These are phyloP conservation scores for Neonectria faginata DNA, from an alignment of 2,329 filamentous ascomycete species.

Conservation along the genomic window DNA sequence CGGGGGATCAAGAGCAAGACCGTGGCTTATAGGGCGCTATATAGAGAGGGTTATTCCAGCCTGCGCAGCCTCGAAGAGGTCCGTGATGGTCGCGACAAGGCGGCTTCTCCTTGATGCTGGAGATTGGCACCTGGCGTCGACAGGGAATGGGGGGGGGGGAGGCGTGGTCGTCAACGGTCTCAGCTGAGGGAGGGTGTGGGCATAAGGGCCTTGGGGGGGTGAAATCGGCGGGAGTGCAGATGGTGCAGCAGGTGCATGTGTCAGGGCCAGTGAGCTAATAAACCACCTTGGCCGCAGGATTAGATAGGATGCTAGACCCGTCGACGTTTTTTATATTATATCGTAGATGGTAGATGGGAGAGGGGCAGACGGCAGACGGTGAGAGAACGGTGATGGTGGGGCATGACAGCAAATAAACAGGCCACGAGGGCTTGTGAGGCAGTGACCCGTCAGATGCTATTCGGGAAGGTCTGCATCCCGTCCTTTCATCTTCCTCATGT, in stretches of 20 bases:
- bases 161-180: constrained; percentile 8
- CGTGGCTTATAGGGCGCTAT: constrained; percentile 7
- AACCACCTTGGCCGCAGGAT: constrained; percentile 20
- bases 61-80: constrained; percentile 11
- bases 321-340: not conserved
- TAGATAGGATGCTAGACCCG: not conserved
- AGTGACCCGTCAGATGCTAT: constrained; percentile 10
- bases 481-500: constrained; percentile 28
- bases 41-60: constrained; percentile 11
- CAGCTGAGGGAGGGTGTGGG: constrained; percentile 1
- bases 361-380: constrained; percentile 1
- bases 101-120: not conserved
- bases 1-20: not conserved
- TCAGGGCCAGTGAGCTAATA: constrained; percentile 22
- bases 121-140: constrained; percentile 16
- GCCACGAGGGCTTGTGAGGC: constrained; percentile 3
- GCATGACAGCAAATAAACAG: constrained; percentile 1
- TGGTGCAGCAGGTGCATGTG: constrained; percentile 19
- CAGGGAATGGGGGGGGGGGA: constrained; percentile 4
- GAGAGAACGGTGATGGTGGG: constrained; percentile 9
- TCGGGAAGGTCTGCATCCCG: constrained; percentile 14
- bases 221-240: constrained; percentile 1
- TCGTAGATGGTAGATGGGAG: not conserved
- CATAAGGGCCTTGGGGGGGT: constrained; percentile 8
- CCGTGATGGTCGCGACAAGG: constrained; percentile 4